Percentiles rank a stretch among this genome's conserved stretches.
Conservation (phyloP, 1,284 basidiomycete genomes). For the Melampsora occidentalis region DNA sequence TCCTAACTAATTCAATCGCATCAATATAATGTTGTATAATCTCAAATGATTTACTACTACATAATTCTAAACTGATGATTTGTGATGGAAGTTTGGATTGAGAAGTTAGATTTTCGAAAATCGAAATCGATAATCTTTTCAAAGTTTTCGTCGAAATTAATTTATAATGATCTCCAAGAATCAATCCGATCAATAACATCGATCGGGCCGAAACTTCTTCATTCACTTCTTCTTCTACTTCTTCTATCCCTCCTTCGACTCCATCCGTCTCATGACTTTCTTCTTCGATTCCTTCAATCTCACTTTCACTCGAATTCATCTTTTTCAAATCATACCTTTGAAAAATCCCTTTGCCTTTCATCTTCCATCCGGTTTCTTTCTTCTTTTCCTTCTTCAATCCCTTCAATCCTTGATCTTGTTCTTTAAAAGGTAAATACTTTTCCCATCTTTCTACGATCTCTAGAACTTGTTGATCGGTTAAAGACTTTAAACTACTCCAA, state of each 20-base stretch:
- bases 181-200: constrained; percentile 73
- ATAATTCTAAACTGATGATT: constrained; percentile 68
- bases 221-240: no score
- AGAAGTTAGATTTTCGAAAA: not conserved
- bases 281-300: not conserved
- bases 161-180: constrained; percentile 76
- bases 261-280: constrained; percentile 3
- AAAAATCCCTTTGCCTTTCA: not conserved
- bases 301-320: not conserved
- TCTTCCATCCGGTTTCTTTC: constrained; percentile 2
- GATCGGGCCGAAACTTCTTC: constrained; percentile 60
- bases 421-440: constrained; percentile 22
- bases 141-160: constrained; percentile 66
- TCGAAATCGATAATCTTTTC: constrained; percentile 30
- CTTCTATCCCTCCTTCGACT: no score
- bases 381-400: constrained; percentile 7
- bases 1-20: constrained; percentile 80
- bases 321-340: not conserved
- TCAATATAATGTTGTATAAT: constrained; percentile 94
- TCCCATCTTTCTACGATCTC: constrained; percentile 10
- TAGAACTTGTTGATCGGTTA: constrained; percentile 24
- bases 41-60: constrained; percentile 74
- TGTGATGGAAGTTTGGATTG: constrained; percentile 52
- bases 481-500: constrained; percentile 13
- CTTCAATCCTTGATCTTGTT: constrained; percentile 20